These are phyloP conservation scores for Candida dubliniensis DNA, from an alignment of 1,139 yeast species.

Conservation along the genomic window DNA sequence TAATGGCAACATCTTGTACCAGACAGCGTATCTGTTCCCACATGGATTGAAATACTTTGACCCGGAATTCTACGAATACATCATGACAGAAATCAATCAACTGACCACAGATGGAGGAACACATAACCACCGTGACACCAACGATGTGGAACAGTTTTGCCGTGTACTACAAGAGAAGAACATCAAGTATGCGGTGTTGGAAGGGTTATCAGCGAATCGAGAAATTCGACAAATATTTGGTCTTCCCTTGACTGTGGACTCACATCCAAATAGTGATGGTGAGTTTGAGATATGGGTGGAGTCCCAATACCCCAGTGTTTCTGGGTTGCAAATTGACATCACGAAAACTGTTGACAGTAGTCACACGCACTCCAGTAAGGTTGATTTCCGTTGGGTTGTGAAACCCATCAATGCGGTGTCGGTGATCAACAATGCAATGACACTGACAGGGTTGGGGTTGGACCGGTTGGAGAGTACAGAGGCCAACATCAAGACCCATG, in stretches of 20 bases:
- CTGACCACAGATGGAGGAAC: constrained; percentile 3
- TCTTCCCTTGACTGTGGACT: constrained; percentile 26
- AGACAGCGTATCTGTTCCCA: constrained; percentile 25
- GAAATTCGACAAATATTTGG: constrained; percentile 28
- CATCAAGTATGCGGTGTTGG: constrained; percentile 31
- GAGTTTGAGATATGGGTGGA: constrained; percentile 33
- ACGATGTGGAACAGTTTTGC: constrained; percentile 16
- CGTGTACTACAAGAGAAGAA: constrained; percentile 20
- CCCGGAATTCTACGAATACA: constrained; percentile 18
- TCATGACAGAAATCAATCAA: constrained; percentile 18
- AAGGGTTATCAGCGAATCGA: constrained; percentile 24
- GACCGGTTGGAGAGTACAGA: constrained; percentile 24
- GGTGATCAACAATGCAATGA: constrained; percentile 21
- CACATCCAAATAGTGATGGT: constrained; percentile 8
- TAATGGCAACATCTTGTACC: constrained; percentile 25
- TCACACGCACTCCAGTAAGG: constrained; percentile 1
- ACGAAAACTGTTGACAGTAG: constrained; percentile 11
- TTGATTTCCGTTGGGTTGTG: constrained; percentile 25
- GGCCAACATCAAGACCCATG: constrained; percentile 25
- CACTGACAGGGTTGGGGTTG: constrained; percentile 26
- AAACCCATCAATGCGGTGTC: constrained; percentile 27
- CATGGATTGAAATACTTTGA: constrained; percentile 29
- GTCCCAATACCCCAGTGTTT: constrained; percentile 28
- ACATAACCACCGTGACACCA: background rate
- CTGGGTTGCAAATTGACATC: constrained; percentile 30